A percentile compares a stretch with the other conserved stretches of the same genome.
These are phyloP conservation scores for Tricladium varicosporioides DNA, from an alignment of 2,329 filamentous ascomycete genomes.

Conservation along the genomic window DNA sequence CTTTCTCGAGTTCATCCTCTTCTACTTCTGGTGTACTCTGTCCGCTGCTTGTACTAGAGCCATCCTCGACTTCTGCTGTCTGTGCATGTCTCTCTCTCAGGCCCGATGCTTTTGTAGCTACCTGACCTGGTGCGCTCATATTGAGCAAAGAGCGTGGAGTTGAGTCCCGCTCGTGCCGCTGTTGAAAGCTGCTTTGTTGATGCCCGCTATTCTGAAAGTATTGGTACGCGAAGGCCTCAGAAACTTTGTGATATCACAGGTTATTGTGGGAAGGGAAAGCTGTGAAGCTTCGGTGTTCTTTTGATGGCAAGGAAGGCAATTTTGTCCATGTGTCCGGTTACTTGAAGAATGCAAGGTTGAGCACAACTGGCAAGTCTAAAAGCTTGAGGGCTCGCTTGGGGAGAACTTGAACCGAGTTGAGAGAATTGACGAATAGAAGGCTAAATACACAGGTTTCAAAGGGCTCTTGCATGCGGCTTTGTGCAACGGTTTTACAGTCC, in stretches of 20 bases:
- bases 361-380: not conserved
- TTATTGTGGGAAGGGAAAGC: not conserved
- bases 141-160: slow-evolving; percentile 1
- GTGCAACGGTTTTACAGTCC: too few species aligned
- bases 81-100: slow-evolving; percentile 28
- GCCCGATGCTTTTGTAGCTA: slow-evolving; percentile 12
- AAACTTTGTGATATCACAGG: too few species aligned
- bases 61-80: slow-evolving; percentile 8
- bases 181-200: slow-evolving; percentile 3
- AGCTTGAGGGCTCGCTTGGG: not conserved
- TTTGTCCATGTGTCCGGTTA: not conserved
- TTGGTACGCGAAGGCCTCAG: too few species aligned
- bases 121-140: slow-evolving; percentile 17
- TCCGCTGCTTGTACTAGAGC: slow-evolving; percentile 13
- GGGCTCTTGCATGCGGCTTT: not conserved
- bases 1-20: slow-evolving; percentile 39
- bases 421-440: not conserved
- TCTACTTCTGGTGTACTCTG: slow-evolving; percentile 10
- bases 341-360: not conserved
- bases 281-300: not conserved
- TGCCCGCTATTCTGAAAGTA: too few species aligned
- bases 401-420: not conserved
- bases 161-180: slow-evolving; percentile 8
- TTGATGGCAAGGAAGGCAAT: not conserved
- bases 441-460: not conserved